Conservation (phyloP, 495 filamentous ascomycete genomes). For the Penicillium angulare region DNA sequence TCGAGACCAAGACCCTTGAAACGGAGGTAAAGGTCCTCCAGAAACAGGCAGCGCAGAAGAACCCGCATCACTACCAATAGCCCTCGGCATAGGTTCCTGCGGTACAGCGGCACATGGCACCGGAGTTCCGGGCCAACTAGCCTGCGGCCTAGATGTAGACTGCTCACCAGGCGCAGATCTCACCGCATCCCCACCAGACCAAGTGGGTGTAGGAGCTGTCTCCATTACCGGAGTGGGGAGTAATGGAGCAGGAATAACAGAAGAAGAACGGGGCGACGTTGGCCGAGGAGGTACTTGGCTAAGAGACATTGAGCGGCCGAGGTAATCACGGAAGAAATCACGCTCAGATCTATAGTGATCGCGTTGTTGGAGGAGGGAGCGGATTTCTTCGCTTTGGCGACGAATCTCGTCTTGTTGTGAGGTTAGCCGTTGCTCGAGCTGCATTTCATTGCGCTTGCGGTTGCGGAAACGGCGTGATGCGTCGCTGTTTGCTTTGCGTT, state of each 20-base stretch:
- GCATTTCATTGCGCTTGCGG: conserved; percentile 85
- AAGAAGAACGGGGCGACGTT: conserved; percentile 32
- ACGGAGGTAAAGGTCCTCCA: conserved; percentile 20
- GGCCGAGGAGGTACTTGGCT: conserved; percentile 41
- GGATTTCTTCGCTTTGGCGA: conserved; percentile 60
- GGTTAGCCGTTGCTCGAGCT: conserved; percentile 57
- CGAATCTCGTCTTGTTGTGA: conserved; percentile 57
- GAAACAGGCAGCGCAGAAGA: conserved; percentile 14
- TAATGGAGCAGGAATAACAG: conserved; percentile 2
- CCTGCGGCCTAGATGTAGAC: conserved; percentile 13
- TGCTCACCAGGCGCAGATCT: conserved; percentile 1
- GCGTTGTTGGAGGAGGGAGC: conserved; percentile 51
- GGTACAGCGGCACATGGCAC: conserved; percentile 16
- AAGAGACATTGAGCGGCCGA: conserved; percentile 50
- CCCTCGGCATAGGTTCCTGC: conserved; percentile 7
- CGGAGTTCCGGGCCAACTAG: conserved; percentile 21
- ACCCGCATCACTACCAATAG: conserved; percentile 4
- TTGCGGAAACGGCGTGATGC: conserved; percentile 88
- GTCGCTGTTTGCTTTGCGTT: conserved; percentile 88
- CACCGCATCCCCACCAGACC: conserved; percentile 8
- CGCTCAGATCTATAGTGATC: conserved; percentile 59
- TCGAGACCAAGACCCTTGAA: conserved; percentile 24
- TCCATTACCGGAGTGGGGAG: conserved; percentile 4
- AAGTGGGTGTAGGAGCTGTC: conserved; percentile 4
- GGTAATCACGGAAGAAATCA: conserved; percentile 65